Percentiles rank a stretch among this genome's conserved stretches.
Evolutionary conservation across 257 asterid species (phyloP).

Genomic region (Plantago ovata): DNA sequence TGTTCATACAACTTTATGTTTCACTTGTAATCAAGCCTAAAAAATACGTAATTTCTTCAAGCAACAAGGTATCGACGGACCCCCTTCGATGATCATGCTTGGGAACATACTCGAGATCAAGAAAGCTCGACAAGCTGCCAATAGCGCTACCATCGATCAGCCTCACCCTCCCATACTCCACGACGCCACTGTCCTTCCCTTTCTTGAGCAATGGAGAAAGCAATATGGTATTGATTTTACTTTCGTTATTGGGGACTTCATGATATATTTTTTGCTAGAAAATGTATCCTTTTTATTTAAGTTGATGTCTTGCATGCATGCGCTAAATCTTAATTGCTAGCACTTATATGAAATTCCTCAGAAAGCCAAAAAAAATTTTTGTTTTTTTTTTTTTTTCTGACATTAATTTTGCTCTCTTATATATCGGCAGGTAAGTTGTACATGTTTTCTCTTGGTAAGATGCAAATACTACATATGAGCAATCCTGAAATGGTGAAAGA

Average conservation of each 20-base stretch:
- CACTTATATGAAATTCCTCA: too few species aligned
- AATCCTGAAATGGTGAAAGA: slow-evolving; percentile 33
- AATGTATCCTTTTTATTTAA: too few species aligned
- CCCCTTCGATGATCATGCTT: slow-evolving; percentile 37
- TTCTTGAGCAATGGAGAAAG: slow-evolving; percentile 44
- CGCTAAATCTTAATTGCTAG: too few species aligned
- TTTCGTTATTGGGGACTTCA: too few species aligned
- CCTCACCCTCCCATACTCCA: slow-evolving; percentile 30
- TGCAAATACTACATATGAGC: slow-evolving; percentile 32
- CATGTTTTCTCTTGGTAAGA: slow-evolving; percentile 34
- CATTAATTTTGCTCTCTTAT: too few species aligned
- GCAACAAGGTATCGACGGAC: slow-evolving; percentile 59
- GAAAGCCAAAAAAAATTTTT: too few species aligned
- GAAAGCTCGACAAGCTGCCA: slow-evolving; percentile 29
- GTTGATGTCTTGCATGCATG: too few species aligned
- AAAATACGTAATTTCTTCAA: slow-evolving; percentile 27
- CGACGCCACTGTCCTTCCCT: slow-evolving; percentile 40
- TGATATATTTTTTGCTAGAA: too few species aligned
- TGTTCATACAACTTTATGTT: slow-evolving; percentile 20
- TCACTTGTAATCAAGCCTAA: slow-evolving; percentile 33
- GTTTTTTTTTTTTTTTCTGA: too few species aligned
- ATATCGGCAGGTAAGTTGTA: slow-evolving; percentile 33
- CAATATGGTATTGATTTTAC: slow-evolving; percentile 34
- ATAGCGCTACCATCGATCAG: background rate
- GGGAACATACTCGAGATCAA: slow-evolving; percentile 58